These are phyloP conservation scores for Plantago elongata DNA, from an alignment of 257 asterid species.

Conservation along the genomic window DNA sequence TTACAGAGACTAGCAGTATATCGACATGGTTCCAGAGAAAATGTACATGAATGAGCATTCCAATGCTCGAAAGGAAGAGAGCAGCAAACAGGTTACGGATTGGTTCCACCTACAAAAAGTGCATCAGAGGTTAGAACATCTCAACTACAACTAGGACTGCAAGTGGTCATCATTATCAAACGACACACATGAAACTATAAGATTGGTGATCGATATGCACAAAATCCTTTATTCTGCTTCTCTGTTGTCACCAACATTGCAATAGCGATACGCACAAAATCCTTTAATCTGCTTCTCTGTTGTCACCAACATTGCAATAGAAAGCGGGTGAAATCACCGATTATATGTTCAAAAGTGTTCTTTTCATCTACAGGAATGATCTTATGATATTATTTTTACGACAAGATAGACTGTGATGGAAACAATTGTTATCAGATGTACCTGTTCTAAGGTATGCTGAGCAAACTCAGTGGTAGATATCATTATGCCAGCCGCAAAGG, in stretches of 20 bases:
- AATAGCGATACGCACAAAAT: too few relatives aligned
- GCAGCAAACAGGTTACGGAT: conserved; percentile 98
- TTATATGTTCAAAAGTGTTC: too few relatives aligned
- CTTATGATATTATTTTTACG: too few relatives aligned
- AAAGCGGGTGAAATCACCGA: neutral
- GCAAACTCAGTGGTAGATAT: conserved; percentile 96
- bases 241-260: too few relatives aligned
- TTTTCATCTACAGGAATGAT: neutral
- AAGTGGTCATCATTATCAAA: too few relatives aligned
- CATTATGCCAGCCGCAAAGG: conserved; percentile 99
- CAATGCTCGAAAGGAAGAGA: conserved; percentile 95
- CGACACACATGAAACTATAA: too few relatives aligned
- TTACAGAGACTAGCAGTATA: conserved; percentile 91
- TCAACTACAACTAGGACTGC: too few relatives aligned
- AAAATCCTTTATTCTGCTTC: too few relatives aligned
- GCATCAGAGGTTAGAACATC: neutral
- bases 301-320: neutral
- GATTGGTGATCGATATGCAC: too few relatives aligned
- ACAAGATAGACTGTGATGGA: too few relatives aligned
- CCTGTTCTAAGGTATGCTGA: conserved; percentile 97
- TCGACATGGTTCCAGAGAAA: conserved; percentile 98
- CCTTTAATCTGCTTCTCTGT: too few relatives aligned
- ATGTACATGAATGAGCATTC: conserved; percentile 97
- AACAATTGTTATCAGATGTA: too few relatives aligned
- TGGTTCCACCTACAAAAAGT: conserved; percentile 74